These are phyloP conservation scores for Graphilbum fragrans DNA, from an alignment of 2,329 filamentous ascomycete genomes.

Conservation along the genomic window DNA sequence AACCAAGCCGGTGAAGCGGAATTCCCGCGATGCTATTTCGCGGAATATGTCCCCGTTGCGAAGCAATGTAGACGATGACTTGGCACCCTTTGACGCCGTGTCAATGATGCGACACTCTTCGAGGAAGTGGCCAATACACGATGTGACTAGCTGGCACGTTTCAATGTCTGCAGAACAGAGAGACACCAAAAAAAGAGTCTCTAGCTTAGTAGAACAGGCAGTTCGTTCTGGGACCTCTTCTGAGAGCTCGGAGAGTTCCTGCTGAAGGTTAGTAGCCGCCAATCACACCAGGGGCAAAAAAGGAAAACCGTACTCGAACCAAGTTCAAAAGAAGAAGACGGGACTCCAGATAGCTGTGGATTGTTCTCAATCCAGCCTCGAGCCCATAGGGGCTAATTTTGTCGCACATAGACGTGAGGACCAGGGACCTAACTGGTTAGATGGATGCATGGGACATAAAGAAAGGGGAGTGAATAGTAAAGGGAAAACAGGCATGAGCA, in stretches of 20 bases:
- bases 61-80: slow-evolving; percentile 38
- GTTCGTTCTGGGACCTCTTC: slow-evolving; percentile 43
- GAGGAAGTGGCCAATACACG: slow-evolving; percentile 48
- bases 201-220: slow-evolving; percentile 40
- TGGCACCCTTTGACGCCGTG: slow-evolving; percentile 33
- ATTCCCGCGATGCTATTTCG: slow-evolving; percentile 50
- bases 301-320: slow-evolving; percentile 27
- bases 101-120: slow-evolving; percentile 47
- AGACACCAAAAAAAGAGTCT: slow-evolving; percentile 50
- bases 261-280: background rate
- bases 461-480: background rate
- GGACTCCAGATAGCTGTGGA: slow-evolving; percentile 45
- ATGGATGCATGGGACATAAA: background rate
- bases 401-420: slow-evolving; percentile 37
- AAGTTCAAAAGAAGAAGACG: slow-evolving; percentile 39
- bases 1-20: slow-evolving; percentile 55
- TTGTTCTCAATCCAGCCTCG: slow-evolving; percentile 29
- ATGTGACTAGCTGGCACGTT: slow-evolving; percentile 51
- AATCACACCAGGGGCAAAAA: background rate
- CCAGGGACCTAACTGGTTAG: slow-evolving; percentile 30
- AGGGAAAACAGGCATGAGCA: background rate
- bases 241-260: slow-evolving; percentile 43
- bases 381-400: slow-evolving; percentile 29
- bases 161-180: slow-evolving; percentile 55
- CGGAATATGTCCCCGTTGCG: slow-evolving; percentile 49